Percentiles rank a stretch among this genome's conserved stretches.
These are phyloP conservation scores for Boletus smithii DNA, from an alignment of 1,284 basidiomycete genomes.

Conservation along the genomic window DNA sequence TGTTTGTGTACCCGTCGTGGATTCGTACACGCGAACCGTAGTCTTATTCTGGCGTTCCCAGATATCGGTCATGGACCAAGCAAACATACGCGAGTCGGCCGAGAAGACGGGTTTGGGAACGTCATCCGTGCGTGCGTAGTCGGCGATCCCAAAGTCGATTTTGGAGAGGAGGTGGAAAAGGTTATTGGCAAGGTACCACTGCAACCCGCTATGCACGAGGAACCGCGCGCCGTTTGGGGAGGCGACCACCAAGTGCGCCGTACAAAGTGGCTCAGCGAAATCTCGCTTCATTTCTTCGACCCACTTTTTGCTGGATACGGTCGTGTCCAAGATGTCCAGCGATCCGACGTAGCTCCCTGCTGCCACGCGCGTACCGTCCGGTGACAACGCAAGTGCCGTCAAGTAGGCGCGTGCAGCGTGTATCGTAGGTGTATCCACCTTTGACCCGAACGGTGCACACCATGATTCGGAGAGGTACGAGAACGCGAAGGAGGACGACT, in stretches of 20 bases:
- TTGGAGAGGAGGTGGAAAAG: constrained; percentile 7
- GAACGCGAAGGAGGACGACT: constrained; percentile 9
- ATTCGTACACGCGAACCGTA: constrained; percentile 15
- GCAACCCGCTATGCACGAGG: constrained; percentile 3
- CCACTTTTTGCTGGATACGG: constrained; percentile 5
- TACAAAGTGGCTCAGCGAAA: background rate
- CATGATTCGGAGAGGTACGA: constrained; percentile 6
- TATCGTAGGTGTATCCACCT: constrained; percentile 3
- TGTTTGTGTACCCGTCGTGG: constrained; percentile 9
- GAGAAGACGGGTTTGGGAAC: constrained; percentile 9
- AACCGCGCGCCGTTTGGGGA: constrained; percentile 15
- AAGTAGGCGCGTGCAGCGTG: background rate
- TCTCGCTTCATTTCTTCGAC: constrained; percentile 8
- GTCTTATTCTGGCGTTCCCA: constrained; percentile 4
- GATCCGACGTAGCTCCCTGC: constrained; percentile 7
- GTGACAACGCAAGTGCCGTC: constrained; percentile 9
- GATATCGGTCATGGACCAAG: constrained; percentile 13
- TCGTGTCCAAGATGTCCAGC: constrained; percentile 13
- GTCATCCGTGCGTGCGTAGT: constrained; percentile 3
- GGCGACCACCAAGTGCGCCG: background rate
- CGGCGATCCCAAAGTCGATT: constrained; percentile 13
- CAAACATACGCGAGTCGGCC: constrained; percentile 11
- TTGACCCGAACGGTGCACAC: constrained; percentile 7
- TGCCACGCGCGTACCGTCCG: constrained; percentile 13
- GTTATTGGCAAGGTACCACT: constrained; percentile 11